Conservation (phyloP, 73 alveolate species). For the Blepharisma japonicum region DNA sequence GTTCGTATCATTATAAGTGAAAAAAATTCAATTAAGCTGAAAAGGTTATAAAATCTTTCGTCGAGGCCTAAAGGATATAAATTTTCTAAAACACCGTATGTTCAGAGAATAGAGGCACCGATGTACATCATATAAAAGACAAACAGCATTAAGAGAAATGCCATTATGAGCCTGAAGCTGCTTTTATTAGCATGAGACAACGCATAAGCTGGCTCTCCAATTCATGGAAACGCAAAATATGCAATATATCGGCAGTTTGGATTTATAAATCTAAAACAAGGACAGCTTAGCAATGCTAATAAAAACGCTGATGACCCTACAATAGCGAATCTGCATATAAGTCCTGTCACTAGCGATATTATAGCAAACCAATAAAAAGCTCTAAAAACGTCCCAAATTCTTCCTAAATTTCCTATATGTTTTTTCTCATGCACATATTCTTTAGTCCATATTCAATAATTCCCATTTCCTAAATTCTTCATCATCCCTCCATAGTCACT, state of each 20-base stretch:
- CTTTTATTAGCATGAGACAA: background rate
- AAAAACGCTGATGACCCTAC: conserved; percentile 8
- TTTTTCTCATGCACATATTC: background rate
- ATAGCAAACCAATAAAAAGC: background rate
- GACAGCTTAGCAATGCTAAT: background rate
- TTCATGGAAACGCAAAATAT: conserved; percentile 8
- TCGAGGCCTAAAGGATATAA: conserved; percentile 15
- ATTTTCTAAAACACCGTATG: background rate
- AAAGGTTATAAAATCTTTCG: conserved; percentile 7
- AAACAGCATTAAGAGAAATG: background rate
- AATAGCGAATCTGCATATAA: conserved; percentile 13
- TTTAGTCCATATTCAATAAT: background rate
- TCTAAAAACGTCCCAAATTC: background rate
- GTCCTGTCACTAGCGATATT: conserved; percentile 15
- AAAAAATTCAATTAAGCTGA: conserved; percentile 8
- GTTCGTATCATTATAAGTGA: background rate
- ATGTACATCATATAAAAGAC: conserved; percentile 11
- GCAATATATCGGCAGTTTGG: background rate
- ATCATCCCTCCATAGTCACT: conserved; percentile 7
- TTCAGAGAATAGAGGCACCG: conserved; percentile 13
- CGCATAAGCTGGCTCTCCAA: conserved; percentile 20
- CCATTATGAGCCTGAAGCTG: background rate
- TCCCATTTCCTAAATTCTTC: background rate
- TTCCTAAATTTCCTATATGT: background rate
- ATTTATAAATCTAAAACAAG: background rate